Evolutionary conservation across 1,139 yeast species (phyloP), one percentile per base, ranked within the genome.

Genomic region (Geotrichum candidum): DNA sequence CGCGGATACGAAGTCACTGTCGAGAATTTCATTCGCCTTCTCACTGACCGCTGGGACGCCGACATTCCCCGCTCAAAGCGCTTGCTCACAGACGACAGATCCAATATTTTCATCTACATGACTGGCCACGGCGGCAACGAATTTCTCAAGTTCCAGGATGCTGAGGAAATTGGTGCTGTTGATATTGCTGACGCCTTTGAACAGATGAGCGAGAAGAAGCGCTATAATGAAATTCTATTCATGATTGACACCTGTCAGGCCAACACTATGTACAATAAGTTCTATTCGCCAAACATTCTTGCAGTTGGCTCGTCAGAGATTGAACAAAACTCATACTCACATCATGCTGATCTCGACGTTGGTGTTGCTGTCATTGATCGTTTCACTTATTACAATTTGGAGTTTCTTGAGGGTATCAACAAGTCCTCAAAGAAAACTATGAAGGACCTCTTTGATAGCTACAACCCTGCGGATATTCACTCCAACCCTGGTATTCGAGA

Each of bases 211-310:
- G 97, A 94, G 72, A 92, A 92, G 82, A 88, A 88, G 70, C 81
- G 99, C 61, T 94, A 94, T 76, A 91, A 92, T 70, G 99, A 95
- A 77, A 90, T 94, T 53, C 84, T 94, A 72, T 94, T 94, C 75
- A 94, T 94, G 98, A 89, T 94, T 67, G 99, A 94, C 74, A 94
- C 99, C 0, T 94, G 99, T 73, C 99, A 94, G 77, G 99, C 99
- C 38, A 94, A 94, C 75, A 90, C 99, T 23, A 94, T 94, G 99
- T 94, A 89, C 75, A 87, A 95, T 63, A 83, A 88, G 72, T 87
- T 92, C 72, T 91, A 91, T 72, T 88, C 97, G 10, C 99, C 99
- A 51, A 92, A 94, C 72, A 84, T 94, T 56, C 78, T 94, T 63
- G 91, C 97, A 0, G 96, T 94, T 54, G 99, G 99, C 0, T 90